These are phyloP conservation scores for Thalia dealbata DNA, from an alignment of 176 grass and related monocot species.

Conservation along the genomic window DNA sequence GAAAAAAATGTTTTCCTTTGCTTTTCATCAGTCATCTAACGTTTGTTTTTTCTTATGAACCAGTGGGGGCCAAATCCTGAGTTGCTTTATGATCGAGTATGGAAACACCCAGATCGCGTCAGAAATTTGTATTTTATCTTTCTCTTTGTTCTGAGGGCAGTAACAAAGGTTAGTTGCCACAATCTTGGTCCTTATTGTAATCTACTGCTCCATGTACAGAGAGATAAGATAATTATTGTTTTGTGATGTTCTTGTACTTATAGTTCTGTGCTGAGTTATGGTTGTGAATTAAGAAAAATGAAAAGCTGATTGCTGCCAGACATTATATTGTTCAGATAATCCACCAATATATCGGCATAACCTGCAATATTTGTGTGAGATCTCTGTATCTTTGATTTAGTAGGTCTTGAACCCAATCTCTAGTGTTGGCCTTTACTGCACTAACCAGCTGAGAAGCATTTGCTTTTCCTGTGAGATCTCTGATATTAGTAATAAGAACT, in stretches of 20 bases:
- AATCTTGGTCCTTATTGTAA: slow-evolving; percentile 7
- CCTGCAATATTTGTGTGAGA: no score
- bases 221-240: not conserved
- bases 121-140: slow-evolving; percentile 82
- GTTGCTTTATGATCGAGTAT: slow-evolving; percentile 72
- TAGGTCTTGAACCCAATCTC: no score
- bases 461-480: no score
- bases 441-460: no score
- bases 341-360: no score
- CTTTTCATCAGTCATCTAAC: slow-evolving; percentile 2
- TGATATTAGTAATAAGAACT: no score
- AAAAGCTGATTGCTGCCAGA: no score
- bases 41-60: slow-evolving; percentile 17
- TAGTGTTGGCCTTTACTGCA: no score
- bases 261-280: no score
- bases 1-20: not conserved
- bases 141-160: slow-evolving; percentile 92
- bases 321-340: no score
- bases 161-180: slow-evolving; percentile 61
- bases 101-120: slow-evolving; percentile 76
- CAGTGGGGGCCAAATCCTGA: slow-evolving; percentile 86
- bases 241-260: not conserved
- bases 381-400: no score
- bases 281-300: no score
- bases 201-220: slow-evolving; percentile 1